Evolutionary conservation across 345 rosid species (phyloP), one percentile per base, ranked within the genome.

Genomic region (Corchorus capsularis): DNA sequence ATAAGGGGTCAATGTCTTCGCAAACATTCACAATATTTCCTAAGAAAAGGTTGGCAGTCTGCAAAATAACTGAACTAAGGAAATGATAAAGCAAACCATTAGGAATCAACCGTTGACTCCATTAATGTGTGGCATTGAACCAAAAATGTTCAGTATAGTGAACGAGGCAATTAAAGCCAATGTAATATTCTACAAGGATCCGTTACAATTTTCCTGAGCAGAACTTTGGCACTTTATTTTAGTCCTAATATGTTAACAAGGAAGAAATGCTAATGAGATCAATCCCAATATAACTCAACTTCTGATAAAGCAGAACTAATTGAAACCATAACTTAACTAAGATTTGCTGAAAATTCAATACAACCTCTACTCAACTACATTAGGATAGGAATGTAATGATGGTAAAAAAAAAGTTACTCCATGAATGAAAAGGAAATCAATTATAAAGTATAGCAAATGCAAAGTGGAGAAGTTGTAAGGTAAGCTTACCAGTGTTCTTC

Each of bases 401-500:
- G 17, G 71, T 19, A 32, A 43, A 41, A 17, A 17, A 56, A 56
- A n/a, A 63, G 6, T 41, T 14, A 13, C 34, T 41, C 8, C 57
- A 62, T 45, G 49, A n/a, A 70, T 43, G 46, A 16, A 16, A 73
- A 72, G 56, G 45, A 19, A 63, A 76, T 55, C 65, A 75, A 16
- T 14, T 22, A 27, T 65, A 59, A 60, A 34, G 32, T 50, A 15
- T 6, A 35, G 34, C 63, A 15, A 10, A 75, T 46, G 76, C 13
- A 37, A 63, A 54, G 54, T 65, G 27, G 68, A 13, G 70, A 54
- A 73, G 61, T 35, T 39, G 47, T 59, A 64, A 53, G 19, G 7
- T 27, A 81, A 19, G 14, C 43, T 59, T 83, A 96, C 99, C 91
- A 16, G 82, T 87, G 84, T 72, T 88, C 86, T 91, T 96, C 45